Evolutionary conservation across 345 rosid genomes (phyloP).

Genomic region (Salix arbutifolia): DNA sequence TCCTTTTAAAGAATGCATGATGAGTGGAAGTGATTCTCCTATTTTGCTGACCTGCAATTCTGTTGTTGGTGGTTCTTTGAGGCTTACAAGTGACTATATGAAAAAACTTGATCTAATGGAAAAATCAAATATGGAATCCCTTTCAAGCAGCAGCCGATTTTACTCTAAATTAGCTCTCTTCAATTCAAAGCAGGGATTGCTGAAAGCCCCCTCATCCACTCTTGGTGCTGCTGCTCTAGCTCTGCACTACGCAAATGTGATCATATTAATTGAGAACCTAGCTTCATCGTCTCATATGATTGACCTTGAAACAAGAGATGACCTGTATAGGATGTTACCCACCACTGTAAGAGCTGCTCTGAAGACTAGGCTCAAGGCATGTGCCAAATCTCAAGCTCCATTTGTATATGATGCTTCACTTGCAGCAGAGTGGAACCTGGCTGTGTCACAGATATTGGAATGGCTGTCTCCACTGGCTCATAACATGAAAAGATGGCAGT

Average conservation of each 20-base stretch:
- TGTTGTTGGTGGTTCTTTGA: constrained; percentile 33
- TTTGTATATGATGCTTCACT: constrained; percentile 41
- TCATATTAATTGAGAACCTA: constrained; percentile 50
- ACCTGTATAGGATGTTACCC: constrained; percentile 55
- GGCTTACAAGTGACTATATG: constrained; percentile 17
- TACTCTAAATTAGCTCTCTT: constrained; percentile 34
- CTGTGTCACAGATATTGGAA: constrained; percentile 36
- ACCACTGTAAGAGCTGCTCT: constrained; percentile 34
- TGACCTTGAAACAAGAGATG: constrained; percentile 42
- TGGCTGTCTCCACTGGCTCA: constrained; percentile 67
- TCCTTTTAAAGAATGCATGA: constrained; percentile 44
- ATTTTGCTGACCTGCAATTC: constrained; percentile 26
- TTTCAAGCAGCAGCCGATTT: constrained; percentile 21
- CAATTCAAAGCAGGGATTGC: constrained; percentile 32
- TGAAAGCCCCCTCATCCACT: constrained; percentile 37
- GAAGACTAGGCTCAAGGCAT: constrained; percentile 39
- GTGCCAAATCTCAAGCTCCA: constrained; percentile 27
- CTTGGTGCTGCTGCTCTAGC: constrained; percentile 63
- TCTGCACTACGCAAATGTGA: constrained; percentile 53
- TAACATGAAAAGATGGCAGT: constrained; percentile 54
- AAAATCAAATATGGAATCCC: constrained; percentile 8
- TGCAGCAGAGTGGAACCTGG: constrained; percentile 42
- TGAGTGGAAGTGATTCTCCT: constrained; percentile 34
- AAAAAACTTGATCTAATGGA: constrained; percentile 24
- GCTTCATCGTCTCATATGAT: constrained; percentile 46